Base-by-base conservation (phyloP, 805 yeast genomes). In the Wickerhamomyces pijperi region DNA sequence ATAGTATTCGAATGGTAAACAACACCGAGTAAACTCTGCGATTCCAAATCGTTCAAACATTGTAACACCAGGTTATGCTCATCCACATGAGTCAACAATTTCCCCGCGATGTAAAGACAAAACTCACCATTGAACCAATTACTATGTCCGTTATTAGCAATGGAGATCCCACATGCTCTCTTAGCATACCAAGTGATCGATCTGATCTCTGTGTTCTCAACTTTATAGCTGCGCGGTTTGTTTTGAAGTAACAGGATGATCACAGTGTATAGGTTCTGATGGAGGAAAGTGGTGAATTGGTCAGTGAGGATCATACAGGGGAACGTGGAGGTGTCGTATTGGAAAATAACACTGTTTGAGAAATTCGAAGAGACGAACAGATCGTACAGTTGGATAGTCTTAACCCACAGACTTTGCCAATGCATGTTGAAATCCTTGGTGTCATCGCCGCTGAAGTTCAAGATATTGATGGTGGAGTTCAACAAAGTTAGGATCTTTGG, bases 221-320 rank as follows among this genome's bases (percentile, higher is more conserved):
- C 45, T 43, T 61, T 63, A 43, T 46, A 53, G 3, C 49, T 42
- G 32, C 68, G 50, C 18, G 70, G 70, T 41, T 63, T 65, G 38
- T 63, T 61, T 36, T 63, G 67, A 41, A 59, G 52, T 48, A 65
- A 42, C 16, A 65, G 36, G 11, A 65, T 65, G 12, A 25, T 12
- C 4, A 25, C 13, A 5, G 29, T 12, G 29, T 25, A 25, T 9
- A 25, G 29, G 13, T 25, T 25, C n/a, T 25, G 29, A 25, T 25
- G 29, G n/a, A 25, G 5, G 13, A 25, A 25, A 4, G 29, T 9
- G 5, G 14, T 25, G 14, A 25, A 25, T 4, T 7, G 29, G 14
- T 25, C 29, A 11, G 29, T 13, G n/a, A 25, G n/a, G 7, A 25
- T 25, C 29, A 25, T 25, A 14, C 29, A 25, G 12, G 29, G 29